These are phyloP conservation scores for Rozella allomycis DNA, from an alignment of 371 early-diverging fungal species.

Conservation along the genomic window DNA sequence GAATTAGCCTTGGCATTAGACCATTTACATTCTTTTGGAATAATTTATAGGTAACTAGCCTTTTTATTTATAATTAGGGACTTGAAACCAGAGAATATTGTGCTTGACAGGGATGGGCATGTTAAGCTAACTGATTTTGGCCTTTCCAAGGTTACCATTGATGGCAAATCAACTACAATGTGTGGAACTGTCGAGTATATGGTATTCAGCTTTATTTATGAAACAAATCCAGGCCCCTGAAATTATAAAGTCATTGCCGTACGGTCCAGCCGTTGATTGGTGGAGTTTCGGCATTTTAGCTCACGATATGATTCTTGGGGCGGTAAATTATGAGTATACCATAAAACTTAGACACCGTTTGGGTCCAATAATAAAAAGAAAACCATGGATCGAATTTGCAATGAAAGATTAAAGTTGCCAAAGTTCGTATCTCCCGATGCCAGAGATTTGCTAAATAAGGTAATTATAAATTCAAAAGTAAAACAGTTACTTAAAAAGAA, in stretches of 20 bases:
- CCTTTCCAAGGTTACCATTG: constrained; percentile 10
- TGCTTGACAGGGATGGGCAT: constrained; percentile 32
- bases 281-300: constrained; percentile 14
- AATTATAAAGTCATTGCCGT: constrained; percentile 7
- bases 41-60: not conserved
- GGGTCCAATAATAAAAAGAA: constrained; percentile 3
- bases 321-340: no score
- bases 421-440: constrained; percentile 5
- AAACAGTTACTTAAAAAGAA: not conserved
- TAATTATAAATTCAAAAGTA: no score
- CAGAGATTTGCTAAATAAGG: constrained; percentile 3
- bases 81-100: constrained; percentile 37
- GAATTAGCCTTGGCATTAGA: constrained; percentile 10
- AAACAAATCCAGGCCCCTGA: constrained; percentile 9
- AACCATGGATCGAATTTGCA: constrained; percentile 8
- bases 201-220: not conserved
- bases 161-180: constrained; percentile 9
- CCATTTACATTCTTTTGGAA: not conserved
- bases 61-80: constrained; percentile 12
- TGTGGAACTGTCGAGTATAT: constrained; percentile 23
- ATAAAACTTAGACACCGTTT: no score
- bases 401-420: constrained; percentile 9
- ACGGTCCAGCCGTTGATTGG: constrained; percentile 9
- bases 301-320: constrained; percentile 14
- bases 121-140: constrained; percentile 50